These are phyloP conservation scores for Fremontodendron californicum DNA, from an alignment of 345 rosid species.

Conservation along the genomic window DNA sequence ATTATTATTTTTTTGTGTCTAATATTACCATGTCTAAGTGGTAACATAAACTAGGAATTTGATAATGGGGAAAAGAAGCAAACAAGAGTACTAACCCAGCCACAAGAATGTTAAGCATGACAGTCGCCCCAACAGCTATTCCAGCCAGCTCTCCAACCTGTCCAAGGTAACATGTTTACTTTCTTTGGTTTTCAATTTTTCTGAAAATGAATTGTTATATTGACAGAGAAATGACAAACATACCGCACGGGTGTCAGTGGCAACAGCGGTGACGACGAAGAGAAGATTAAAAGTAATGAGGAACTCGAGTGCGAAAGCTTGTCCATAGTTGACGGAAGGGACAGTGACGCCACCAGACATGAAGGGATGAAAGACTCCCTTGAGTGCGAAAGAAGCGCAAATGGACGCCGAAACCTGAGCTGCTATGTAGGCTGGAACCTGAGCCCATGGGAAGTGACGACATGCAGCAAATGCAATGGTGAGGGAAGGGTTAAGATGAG, in stretches of 20 bases:
- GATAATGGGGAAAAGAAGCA: neutral
- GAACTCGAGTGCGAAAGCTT: conserved; percentile 95
- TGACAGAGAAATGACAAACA: neutral
- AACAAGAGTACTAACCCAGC: conserved; percentile 57
- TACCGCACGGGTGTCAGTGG: conserved; percentile 98
- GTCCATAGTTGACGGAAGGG: conserved; percentile 68
- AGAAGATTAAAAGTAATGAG: conserved; percentile 84
- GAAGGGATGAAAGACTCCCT: conserved; percentile 77
- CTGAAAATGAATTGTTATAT: neutral
- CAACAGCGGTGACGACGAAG: conserved; percentile 91
- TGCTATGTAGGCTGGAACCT: conserved; percentile 82
- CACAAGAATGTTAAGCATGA: conserved; percentile 89
- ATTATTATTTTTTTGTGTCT: no score
- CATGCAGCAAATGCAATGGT: conserved; percentile 85
- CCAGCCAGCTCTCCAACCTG: conserved; percentile 99
- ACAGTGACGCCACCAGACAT: conserved; percentile 97
- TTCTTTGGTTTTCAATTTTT: neutral
- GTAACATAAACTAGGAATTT: no score
- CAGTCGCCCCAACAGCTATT: conserved; percentile 97
- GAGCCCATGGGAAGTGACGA: conserved; percentile 92
- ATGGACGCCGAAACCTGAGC: conserved; percentile 91
- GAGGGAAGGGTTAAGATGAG: conserved; percentile 89
- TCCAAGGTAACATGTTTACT: neutral
- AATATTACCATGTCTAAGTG: no score
- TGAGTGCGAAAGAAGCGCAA: conserved; percentile 90